Conservation (phyloP, 768 basidiomycete species). For the Crassisporium funariophilum region DNA sequence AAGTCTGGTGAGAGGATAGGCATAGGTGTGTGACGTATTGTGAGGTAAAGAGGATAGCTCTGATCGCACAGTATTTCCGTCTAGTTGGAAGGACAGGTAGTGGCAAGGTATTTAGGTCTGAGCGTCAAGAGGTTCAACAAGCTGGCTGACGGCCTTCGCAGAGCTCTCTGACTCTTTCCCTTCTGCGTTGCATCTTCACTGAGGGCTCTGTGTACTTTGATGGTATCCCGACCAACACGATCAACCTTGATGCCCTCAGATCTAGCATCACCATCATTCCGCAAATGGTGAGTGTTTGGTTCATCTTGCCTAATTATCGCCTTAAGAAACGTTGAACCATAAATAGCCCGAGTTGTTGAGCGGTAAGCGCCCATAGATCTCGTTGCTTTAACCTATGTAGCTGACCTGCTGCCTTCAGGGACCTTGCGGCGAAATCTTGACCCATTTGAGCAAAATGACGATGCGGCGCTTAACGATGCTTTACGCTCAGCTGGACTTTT, state of each 20-base stretch:
- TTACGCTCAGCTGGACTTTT: slow-evolving; percentile 40
- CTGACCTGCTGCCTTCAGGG: slow-evolving; percentile 27
- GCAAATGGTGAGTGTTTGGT: slow-evolving; percentile 33
- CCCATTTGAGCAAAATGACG: slow-evolving; percentile 59
- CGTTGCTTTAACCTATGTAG: neutral
- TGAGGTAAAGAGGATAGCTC: neutral
- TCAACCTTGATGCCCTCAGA: slow-evolving; percentile 58
- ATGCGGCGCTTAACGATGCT: slow-evolving; percentile 41
- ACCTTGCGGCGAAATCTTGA: slow-evolving; percentile 67
- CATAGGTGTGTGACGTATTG: slow-evolving; percentile 32
- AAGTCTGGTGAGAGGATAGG: slow-evolving; percentile 60
- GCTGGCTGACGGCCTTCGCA: no score
- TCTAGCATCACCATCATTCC: slow-evolving; percentile 60
- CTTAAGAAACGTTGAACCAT: neutral
- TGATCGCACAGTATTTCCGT: neutral
- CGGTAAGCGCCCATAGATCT: slow-evolving; percentile 11
- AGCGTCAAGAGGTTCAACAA: no score
- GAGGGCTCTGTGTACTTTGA: slow-evolving; percentile 57
- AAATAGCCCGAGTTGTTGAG: slow-evolving; percentile 33
- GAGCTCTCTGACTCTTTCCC: slow-evolving; percentile 44
- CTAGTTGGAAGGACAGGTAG: slow-evolving; percentile 30
- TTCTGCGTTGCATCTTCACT: slow-evolving; percentile 56
- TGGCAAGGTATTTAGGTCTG: slow-evolving; percentile 27
- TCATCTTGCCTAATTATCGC: slow-evolving; percentile 25
- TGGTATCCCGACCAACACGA: slow-evolving; percentile 42